Base-by-base conservation (phyloP, 1,284 basidiomycete species). In the Sporisorium scitamineum region DNA sequence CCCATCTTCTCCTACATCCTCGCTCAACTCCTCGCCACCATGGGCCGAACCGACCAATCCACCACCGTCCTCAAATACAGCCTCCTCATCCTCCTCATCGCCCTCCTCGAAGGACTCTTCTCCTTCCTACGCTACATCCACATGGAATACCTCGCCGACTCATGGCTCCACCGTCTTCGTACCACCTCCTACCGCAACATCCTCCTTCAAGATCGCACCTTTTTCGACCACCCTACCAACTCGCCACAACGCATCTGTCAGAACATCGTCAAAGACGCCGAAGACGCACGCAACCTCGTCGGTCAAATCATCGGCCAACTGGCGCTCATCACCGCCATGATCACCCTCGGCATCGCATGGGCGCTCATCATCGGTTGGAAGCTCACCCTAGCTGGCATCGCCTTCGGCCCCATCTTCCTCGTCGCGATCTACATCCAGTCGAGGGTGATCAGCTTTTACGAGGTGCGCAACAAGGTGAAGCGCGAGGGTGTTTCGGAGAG, bases 1-100 rank as follows among this genome's bases (percentile, higher is more conserved):
- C 96, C 96, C 0, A 79, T 96, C 48, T 99, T 98, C 88, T 95
- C 95, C 0, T 94, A 89, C 87, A 89, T 94, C 73, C 90, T 98
- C 69, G 92, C 94, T 13, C 89, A 90, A 32, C 89, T 98, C 27
- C 89, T 98, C 79, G 90, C 90, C 22, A 80, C 79, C 9, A 83
- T 83, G 81, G 79, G 70, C 10, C 78, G 89, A 92, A 70, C 91
- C 93, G 54, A 92, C 92, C 50, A 91, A 90, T 0, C 86, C 87
- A 6, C 87, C 27, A 29, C 44, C 0, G 82, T 82, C 5, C 66
- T 79, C 27, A 64, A 67, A 34, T 76, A 59, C 65, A 54, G 62
- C 20, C 54, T 80, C 3, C 65, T 87, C 63, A 86, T 90, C 5
- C 89, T 97, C 31, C 89, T 89, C 8, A 86, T 94, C 37, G 92